Evolutionary conservation across 352 stramenopile genomes (phyloP), one percentile per base, ranked within the genome.

Genomic region (Globisporangium nagaii): DNA sequence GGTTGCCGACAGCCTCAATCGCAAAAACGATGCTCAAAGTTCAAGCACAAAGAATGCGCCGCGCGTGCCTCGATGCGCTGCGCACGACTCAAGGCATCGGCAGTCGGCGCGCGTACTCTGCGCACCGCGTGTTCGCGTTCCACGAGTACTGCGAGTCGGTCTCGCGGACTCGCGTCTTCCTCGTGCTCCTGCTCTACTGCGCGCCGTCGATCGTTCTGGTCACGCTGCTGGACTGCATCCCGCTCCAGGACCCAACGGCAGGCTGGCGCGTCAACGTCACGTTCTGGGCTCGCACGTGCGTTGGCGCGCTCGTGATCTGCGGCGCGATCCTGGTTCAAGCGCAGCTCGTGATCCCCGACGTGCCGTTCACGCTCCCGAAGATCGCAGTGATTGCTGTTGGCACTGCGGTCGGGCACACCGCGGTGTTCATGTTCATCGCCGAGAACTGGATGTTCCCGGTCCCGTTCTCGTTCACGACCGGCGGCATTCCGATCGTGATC

Each of bases 401-500:
- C 6, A 5, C 7, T 7, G 20, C 15, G 2, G 15, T 56, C 2
- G 36, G 3, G 7, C 22, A 47, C 37, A 47, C n/a, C 4, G 36
- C 0, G 0, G 24, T 28, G 6, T 6, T 56, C 17, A 40, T 56
- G 49, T 2, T n/a, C 2, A 3, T 48, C 1, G 37, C n/a, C 1
- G 10, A 44, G 11, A 27, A 19, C 15, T 56, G 49, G 49, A 15
- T 15, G 19, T 48, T 56, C 37, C 49, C 37, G 8, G 19, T 56
- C 0, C 49, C 27, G 4, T 56, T 40, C 20, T 17, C 49, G 7
- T 22, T 40, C 17, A 10, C 20, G 25, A 2, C 31, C 1, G 36
- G 35, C 3, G n/a, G 2, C 1, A 5, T 25, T 8, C n/a, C 28
- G 19, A 31, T 45, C 12, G 27, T 17, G 5, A 12, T 35, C 10